Percentiles rank a stretch among this genome's conserved stretches.
phyloP scores from a whole-genome alignment of 306 rosid genomes.

The Elaeagnus macrophylla region DNA sequence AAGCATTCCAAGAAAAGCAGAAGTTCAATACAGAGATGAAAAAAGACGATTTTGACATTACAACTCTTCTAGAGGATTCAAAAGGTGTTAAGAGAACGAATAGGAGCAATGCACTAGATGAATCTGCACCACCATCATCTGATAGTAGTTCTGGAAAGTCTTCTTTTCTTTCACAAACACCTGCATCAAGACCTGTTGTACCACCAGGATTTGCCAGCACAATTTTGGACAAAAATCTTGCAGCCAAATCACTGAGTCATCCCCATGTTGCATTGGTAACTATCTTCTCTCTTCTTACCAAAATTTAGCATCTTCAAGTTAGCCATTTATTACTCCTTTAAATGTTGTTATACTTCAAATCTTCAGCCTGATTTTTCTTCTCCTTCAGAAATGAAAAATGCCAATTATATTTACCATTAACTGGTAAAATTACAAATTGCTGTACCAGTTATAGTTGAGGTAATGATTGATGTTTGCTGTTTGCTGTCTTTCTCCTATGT shows the following conservation, averaged over 20 bases:
- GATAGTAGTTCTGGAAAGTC: slow-evolving; percentile 51
- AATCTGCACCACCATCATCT: slow-evolving; percentile 26
- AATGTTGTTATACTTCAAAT: background rate
- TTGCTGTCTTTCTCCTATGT: background rate
- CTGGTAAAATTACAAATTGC: too few species aligned
- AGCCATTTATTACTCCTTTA: background rate
- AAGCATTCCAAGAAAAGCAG: slow-evolving; percentile 58
- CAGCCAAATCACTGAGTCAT: slow-evolving; percentile 35
- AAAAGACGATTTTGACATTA: slow-evolving; percentile 45
- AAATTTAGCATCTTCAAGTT: background rate
- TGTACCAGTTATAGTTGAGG: background rate
- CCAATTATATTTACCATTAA: too few species aligned
- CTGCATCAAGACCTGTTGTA: slow-evolving; percentile 78
- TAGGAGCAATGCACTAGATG: slow-evolving; percentile 40
- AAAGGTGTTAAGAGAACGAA: slow-evolving; percentile 40
- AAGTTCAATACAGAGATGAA: slow-evolving; percentile 50
- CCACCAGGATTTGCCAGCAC: slow-evolving; percentile 85
- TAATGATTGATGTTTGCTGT: background rate
- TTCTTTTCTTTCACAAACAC: slow-evolving; percentile 38
- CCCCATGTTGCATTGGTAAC: slow-evolving; percentile 50
- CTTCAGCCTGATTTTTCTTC: too few species aligned
- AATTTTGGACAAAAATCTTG: slow-evolving; percentile 41
- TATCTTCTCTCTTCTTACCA: slow-evolving; percentile 3
- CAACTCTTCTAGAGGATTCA: slow-evolving; percentile 39
- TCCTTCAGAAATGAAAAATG: too few species aligned